Evolutionary conservation across 2,329 filamentous ascomycete genomes (phyloP).

Genomic region (Colletotrichum truncatum): DNA sequence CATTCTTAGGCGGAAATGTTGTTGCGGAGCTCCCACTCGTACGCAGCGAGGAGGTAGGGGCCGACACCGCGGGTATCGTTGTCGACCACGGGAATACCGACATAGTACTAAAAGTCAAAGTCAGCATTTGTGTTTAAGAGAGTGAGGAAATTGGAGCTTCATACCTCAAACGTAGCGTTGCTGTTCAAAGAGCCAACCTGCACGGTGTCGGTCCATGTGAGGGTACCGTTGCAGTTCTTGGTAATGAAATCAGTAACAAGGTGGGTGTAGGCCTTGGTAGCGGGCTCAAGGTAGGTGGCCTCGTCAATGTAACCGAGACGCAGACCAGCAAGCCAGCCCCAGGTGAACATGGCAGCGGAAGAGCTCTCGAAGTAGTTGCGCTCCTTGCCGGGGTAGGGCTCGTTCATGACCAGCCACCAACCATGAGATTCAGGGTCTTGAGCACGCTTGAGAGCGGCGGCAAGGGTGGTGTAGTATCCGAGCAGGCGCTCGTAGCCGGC

Average conservation of each 20-base stretch:
- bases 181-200: slow-evolving; percentile 59
- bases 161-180: slow-evolving; percentile 59
- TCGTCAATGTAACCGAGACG: slow-evolving; percentile 39
- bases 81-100: slow-evolving; percentile 16
- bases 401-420: slow-evolving; percentile 68
- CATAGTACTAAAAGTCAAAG: slow-evolving; percentile 11
- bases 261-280: slow-evolving; percentile 41
- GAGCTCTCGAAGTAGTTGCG: slow-evolving; percentile 71
- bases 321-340: slow-evolving; percentile 57
- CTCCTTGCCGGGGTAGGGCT: slow-evolving; percentile 52
- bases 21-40: slow-evolving; percentile 29
- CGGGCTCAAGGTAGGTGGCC: slow-evolving; percentile 33
- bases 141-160: neutral
- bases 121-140: neutral
- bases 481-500: slow-evolving; percentile 45
- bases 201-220: slow-evolving; percentile 62
- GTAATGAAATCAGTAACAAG: slow-evolving; percentile 54
- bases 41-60: slow-evolving; percentile 24
- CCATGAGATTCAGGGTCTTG: slow-evolving; percentile 53
- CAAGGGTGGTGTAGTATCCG: slow-evolving; percentile 50
- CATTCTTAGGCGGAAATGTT: slow-evolving; percentile 4
- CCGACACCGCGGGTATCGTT: slow-evolving; percentile 26
- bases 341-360: slow-evolving; percentile 66
- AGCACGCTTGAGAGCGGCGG: slow-evolving; percentile 49
- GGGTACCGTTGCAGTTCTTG: slow-evolving; percentile 54